Evolutionary conservation across 1,284 basidiomycete genomes (phyloP).

Genomic region (Tilletia caries): DNA sequence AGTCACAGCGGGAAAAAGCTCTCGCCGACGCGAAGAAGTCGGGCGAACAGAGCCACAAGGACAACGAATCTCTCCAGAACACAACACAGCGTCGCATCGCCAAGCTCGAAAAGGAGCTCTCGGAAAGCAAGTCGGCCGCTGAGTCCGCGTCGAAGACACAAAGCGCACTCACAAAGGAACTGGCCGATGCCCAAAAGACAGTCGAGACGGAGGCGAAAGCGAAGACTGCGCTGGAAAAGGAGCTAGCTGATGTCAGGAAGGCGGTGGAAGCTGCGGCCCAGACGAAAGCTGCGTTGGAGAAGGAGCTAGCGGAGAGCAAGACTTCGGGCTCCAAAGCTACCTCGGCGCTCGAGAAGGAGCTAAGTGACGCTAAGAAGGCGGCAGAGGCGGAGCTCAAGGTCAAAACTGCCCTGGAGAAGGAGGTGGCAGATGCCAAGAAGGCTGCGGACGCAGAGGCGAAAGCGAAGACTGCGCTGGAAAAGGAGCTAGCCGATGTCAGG

Average conservation of each 20-base stretch:
- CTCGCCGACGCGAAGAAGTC: background rate
- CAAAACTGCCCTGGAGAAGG: slow-evolving; percentile 19
- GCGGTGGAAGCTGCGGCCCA: background rate
- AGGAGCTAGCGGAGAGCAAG: slow-evolving; percentile 1
- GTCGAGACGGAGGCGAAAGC: slow-evolving; percentile 20
- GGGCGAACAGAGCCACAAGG: background rate
- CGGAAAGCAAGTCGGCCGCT: slow-evolving; percentile 1
- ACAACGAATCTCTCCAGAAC: background rate
- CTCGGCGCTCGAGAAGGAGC: slow-evolving; percentile 16
- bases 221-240: slow-evolving; percentile 5
- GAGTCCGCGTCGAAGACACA: slow-evolving; percentile 17
- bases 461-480: slow-evolving; percentile 10
- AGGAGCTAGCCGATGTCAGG: too few relatives aligned
- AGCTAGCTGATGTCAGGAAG: slow-evolving; percentile 13
- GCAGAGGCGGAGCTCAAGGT: slow-evolving; percentile 16
- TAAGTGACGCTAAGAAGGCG: background rate
- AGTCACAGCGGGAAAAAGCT: background rate
- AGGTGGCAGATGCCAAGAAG: slow-evolving; percentile 19
- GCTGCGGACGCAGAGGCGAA: slow-evolving; percentile 14
- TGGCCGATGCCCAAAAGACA: slow-evolving; percentile 26
- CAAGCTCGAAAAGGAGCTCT: slow-evolving; percentile 4
- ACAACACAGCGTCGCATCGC: background rate
- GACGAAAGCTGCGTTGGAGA: background rate
- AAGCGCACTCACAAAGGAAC: slow-evolving; percentile 24
- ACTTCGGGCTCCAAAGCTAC: background rate